A percentile compares a stretch with the other conserved stretches of the same genome.
Conservation (phyloP, 257 asterid species). For the Gentiana straminea region DNA sequence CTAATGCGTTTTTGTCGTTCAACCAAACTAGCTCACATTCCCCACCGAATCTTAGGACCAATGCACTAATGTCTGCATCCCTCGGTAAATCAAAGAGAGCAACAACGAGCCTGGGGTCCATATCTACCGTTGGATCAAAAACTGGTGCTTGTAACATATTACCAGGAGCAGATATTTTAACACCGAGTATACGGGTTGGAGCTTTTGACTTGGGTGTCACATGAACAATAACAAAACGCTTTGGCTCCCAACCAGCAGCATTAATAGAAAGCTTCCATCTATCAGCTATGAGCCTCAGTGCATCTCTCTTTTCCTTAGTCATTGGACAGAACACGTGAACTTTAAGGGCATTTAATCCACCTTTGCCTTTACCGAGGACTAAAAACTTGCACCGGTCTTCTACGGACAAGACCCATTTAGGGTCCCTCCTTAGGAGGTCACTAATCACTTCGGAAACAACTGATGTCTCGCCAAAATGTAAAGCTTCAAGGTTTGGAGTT, state of each 20-base stretch:
- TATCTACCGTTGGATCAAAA: conserved; percentile 72
- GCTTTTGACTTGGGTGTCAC: conserved; percentile 82
- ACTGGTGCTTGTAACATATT: conserved; percentile 53
- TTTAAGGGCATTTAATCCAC: conserved; percentile 55
- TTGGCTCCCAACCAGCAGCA: conserved; percentile 99
- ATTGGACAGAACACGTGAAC: conserved; percentile 86
- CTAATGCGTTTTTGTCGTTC: conserved; percentile 91
- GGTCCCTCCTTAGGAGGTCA: conserved; percentile 87
- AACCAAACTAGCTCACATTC: conserved; percentile 96
- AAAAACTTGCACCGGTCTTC: conserved; percentile 87
- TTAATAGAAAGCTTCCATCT: conserved; percentile 89
- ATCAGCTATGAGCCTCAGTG: conserved; percentile 74
- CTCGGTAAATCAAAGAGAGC: conserved; percentile 82
- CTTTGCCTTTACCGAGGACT: conserved; percentile 76
- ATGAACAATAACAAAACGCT: conserved; percentile 62
- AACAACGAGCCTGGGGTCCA: conserved; percentile 97
- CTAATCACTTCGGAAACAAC: conserved; percentile 72
- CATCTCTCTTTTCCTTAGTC: conserved; percentile 85
- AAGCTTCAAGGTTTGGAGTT: conserved; percentile 57
- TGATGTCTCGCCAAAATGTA: conserved; percentile 80
- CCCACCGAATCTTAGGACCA: conserved; percentile 92
- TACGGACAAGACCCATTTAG: conserved; percentile 80
- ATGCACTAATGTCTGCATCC: conserved; percentile 85
- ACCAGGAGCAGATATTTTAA: conserved; percentile 35
- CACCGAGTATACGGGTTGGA: conserved; percentile 76